A percentile compares a stretch with the other conserved stretches of the same genome.
These are phyloP conservation scores for Trichoderma atrobrunneum DNA, from an alignment of 2,329 filamentous ascomycete genomes.

Conservation along the genomic window DNA sequence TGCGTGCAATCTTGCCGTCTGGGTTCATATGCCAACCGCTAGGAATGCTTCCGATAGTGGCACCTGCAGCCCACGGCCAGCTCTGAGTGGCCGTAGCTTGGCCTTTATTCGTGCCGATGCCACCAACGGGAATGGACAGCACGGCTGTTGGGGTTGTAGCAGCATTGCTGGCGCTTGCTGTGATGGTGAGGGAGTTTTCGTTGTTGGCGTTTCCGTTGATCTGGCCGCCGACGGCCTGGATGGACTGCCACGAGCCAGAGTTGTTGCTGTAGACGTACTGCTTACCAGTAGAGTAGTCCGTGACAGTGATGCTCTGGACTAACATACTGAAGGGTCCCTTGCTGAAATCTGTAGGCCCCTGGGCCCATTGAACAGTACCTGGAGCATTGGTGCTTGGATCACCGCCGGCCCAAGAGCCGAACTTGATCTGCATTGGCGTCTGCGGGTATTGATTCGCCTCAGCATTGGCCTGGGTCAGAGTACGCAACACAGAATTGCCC, in stretches of 20 bases:
- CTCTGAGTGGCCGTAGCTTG: conserved; percentile 54
- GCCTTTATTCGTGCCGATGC: conserved; percentile 57
- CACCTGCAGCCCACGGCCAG: conserved; percentile 65
- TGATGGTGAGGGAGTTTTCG: conserved; percentile 49
- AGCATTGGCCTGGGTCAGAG: conserved; percentile 67
- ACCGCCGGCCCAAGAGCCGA: conserved; percentile 89
- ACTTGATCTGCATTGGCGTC: conserved; percentile 90
- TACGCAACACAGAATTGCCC: conserved; percentile 72
- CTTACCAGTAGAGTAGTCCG: conserved; percentile 90
- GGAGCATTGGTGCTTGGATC: conserved; percentile 68
- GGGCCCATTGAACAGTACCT: conserved; percentile 88
- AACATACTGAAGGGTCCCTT: conserved; percentile 83
- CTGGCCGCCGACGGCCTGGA: conserved; percentile 72
- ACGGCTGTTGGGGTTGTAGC: conserved; percentile 59
- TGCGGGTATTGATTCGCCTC: conserved; percentile 80
- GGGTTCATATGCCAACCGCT: conserved; percentile 77
- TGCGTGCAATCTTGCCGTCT: conserved; percentile 75
- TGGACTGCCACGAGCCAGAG: conserved; percentile 77
- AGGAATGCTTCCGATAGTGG: conserved; percentile 61
- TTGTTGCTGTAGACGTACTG: conserved; percentile 79
- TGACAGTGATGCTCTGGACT: conserved; percentile 71
- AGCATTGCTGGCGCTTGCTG: conserved; percentile 57
- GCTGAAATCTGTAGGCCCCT: conserved; percentile 79
- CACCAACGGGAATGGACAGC: conserved; percentile 67
- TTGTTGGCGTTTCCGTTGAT: conserved; percentile 67